Base-by-base conservation (phyloP, 176 grass and related monocot species). In the Paspalum notatum region DNA sequence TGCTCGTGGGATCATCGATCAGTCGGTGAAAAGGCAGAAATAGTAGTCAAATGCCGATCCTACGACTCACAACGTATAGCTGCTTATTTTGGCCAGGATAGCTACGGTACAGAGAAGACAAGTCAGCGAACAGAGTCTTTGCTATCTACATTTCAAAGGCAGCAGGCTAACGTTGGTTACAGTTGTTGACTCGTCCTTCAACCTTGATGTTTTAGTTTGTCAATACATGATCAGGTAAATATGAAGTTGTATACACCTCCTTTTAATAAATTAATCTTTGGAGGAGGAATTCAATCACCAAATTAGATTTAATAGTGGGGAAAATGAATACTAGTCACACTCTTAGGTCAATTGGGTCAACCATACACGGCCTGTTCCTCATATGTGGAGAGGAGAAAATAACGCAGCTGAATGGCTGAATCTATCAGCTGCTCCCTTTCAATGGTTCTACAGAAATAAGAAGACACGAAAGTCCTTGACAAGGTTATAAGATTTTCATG, bases 321-420 rank as follows among this genome's bases (percentile, higher is more conserved):
- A 10, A 52, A 17, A 52, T 52, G 13, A 52, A 52, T 52, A 17
- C 50, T 12, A 56, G 60, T 63, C 57, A 51, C 32, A 32, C 32
- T 32, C 32, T 32, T 32, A 32, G 32, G 32, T 32, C 45, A 65
- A 66, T 79, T 52, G 76, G 61, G 6, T 66, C 12, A 63, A 48
- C 57, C 24, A 16, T 4, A 47, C 61, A 66, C 41, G 61, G 66
- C 76, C 11, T 66, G 52, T 79, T 79, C 60, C 43, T 51, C 37
- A 40, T 39, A 27, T 76, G 4, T 62, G 56, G 56, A 60, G 55
- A 1, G 8, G 9, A 32, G 32, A 3, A 40, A 74, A 42, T 22
- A 59, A 25, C 8, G 21, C 40, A 62, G 22, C 41, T 24, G 56
- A 76, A 47, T 46, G 50, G 4, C 50, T 52, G 14, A 52, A 17